A percentile compares a stretch with the other conserved stretches of the same genome.
Conservation (phyloP, 495 filamentous ascomycete species). For the Neurospora sublineolata region DNA sequence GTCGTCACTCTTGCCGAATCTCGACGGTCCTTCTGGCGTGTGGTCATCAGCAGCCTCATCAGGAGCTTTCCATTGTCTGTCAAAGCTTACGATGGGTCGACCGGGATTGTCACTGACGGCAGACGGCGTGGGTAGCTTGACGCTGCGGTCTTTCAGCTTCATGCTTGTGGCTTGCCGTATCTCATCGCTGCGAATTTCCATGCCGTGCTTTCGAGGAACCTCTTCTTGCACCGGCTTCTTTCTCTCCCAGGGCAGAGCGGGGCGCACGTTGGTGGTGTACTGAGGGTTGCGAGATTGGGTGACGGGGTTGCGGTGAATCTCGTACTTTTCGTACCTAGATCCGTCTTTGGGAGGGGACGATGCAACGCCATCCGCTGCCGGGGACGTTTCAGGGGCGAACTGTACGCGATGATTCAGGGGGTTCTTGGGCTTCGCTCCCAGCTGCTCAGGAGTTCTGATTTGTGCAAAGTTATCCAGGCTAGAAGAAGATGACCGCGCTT, state of each 20-base stretch:
- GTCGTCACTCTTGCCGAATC: constrained; percentile 9
- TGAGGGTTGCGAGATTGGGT: constrained; percentile 61
- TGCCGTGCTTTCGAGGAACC: constrained; percentile 52
- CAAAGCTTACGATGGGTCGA: constrained; percentile 89
- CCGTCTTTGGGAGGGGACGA: constrained; percentile 39
- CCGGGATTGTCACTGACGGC: constrained; percentile 75
- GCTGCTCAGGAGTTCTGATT: constrained; percentile 18
- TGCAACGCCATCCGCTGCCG: constrained; percentile 4
- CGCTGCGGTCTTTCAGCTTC: constrained; percentile 69
- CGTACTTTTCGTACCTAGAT: constrained; percentile 54
- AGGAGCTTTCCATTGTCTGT: constrained; percentile 63
- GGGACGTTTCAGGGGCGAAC: constrained; percentile 27
- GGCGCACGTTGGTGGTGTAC: constrained; percentile 53
- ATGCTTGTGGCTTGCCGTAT: constrained; percentile 87
- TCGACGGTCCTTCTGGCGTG: constrained; percentile 31
- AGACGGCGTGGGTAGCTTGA: constrained; percentile 73
- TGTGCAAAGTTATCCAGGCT: constrained; percentile 1
- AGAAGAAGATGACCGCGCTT: constrained; percentile 23
- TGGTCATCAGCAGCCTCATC: constrained; percentile 48
- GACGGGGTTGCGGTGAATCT: constrained; percentile 69
- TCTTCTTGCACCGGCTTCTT: constrained; percentile 11
- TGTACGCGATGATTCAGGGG: constrained; percentile 45
- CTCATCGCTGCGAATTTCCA: constrained; percentile 75
- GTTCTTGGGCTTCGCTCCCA: constrained; percentile 44
- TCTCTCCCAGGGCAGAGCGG: constrained; percentile 20